Conservation (phyloP, 2,329 filamentous ascomycete genomes). For the Aspergillus thermomutatus region DNA sequence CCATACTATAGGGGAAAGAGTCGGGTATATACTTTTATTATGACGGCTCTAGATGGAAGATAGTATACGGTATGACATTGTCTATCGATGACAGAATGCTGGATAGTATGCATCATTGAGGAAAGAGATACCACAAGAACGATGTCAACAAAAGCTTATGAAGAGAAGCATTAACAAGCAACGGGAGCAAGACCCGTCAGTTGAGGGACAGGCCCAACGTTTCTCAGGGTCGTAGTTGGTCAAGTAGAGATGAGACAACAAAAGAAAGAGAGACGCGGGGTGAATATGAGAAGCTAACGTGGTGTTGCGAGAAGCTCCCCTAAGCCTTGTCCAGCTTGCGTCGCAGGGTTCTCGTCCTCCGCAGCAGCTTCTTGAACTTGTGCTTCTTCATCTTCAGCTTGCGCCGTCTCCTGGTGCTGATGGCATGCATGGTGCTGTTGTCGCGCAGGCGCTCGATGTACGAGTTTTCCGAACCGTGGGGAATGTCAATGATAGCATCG, state of each 20-base stretch:
- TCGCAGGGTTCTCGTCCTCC: slow-evolving; percentile 80
- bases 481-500: slow-evolving; percentile 55
- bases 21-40: neutral
- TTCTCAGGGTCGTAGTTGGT: neutral
- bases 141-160: neutral
- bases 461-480: slow-evolving; percentile 35
- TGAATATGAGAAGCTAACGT: slow-evolving; percentile 4
- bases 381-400: slow-evolving; percentile 99
- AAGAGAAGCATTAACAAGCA: neutral
- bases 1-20: neutral
- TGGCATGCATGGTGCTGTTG: slow-evolving; percentile 64
- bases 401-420: slow-evolving; percentile 87
- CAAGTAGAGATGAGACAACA: neutral
- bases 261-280: slow-evolving; percentile 6
- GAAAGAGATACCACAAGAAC: neutral
- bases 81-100: slow-evolving; percentile 8
- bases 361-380: slow-evolving; percentile 99
- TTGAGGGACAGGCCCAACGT: neutral
- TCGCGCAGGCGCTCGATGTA: slow-evolving; percentile 69
- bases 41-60: neutral
- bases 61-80: slow-evolving; percentile 11
- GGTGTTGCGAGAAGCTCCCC: slow-evolving; percentile 8
- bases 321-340: slow-evolving; percentile 71
- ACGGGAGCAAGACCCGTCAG: neutral
- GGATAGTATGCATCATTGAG: neutral